Evolutionary conservation across 169 alveolate species (phyloP).

Genomic region (Eimeria necatrix): DNA sequence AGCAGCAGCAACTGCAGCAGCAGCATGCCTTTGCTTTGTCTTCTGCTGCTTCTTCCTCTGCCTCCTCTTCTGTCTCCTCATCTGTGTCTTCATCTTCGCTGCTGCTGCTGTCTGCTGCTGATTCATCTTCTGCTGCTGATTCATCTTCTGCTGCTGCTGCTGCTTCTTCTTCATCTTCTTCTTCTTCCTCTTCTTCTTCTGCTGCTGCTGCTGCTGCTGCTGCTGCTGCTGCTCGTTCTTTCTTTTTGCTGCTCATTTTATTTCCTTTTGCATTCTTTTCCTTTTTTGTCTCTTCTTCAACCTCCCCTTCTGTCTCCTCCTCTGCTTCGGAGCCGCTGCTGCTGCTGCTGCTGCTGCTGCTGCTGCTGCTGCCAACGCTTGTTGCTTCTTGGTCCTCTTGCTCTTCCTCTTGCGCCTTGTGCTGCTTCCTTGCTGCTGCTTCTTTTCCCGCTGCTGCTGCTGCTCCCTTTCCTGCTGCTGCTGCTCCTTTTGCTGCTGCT

Average conservation of each 20-base stretch:
- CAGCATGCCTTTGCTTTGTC: neutral
- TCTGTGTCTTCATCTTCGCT: neutral
- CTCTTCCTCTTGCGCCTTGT: neutral
- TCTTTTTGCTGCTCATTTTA: neutral
- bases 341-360: too few species aligned
- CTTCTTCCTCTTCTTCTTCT: neutral
- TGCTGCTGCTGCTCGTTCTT: neutral
- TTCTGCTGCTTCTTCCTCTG: neutral
- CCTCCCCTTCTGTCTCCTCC: too few species aligned
- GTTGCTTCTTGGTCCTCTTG: too few species aligned
- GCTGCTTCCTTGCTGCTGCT: neutral
- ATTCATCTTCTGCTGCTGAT: too few species aligned
- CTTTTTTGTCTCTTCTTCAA: neutral
- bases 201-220: neutral
- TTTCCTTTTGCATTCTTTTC: too few species aligned
- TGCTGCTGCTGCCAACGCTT: too few species aligned
- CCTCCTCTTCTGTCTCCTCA: slow-evolving; percentile 17
- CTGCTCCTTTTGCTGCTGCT: too few species aligned
- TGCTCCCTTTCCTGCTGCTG: neutral
- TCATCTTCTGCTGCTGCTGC: neutral
- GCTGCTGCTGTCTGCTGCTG: too few species aligned
- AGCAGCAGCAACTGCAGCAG: too few species aligned
- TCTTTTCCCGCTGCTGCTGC: neutral
- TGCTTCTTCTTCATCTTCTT: neutral
- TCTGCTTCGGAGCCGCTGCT: too few species aligned